phyloP scores from a whole-genome alignment of 2,329 filamentous ascomycete genomes.

The Alternaria sp. region DNA sequence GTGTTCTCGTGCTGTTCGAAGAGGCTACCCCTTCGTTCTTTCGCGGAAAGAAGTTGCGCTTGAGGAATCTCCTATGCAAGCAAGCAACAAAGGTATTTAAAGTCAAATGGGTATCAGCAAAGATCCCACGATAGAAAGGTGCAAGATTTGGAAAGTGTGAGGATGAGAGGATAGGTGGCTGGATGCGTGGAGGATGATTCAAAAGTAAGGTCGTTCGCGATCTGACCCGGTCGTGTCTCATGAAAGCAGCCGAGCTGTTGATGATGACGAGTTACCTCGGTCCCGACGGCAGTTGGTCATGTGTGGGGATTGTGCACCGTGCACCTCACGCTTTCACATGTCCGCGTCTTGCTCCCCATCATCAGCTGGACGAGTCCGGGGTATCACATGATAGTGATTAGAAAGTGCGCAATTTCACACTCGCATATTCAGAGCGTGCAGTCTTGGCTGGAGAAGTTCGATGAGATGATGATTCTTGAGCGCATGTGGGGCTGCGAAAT shows the following conservation, averaged over 20 bases:
- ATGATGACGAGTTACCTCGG: slow-evolving; percentile 17
- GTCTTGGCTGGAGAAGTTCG: not conserved
- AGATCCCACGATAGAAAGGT: slow-evolving; percentile 16
- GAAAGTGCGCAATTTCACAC: not conserved
- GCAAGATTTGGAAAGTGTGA: not conserved
- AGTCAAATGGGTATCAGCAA: slow-evolving; percentile 23
- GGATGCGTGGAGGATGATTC: not conserved
- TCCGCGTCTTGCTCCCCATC: not conserved
- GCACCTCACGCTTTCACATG: slow-evolving; percentile 13
- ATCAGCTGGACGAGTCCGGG: not conserved
- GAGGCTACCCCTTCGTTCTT: slow-evolving; percentile 7
- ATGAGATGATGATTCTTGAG: not conserved
- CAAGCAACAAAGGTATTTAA: not conserved
- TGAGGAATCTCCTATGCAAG: slow-evolving; percentile 7
- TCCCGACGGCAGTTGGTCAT: slow-evolving; percentile 17
- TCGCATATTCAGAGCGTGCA: not conserved
- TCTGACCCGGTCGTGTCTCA: slow-evolving; percentile 12
- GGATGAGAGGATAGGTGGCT: slow-evolving; percentile 6
- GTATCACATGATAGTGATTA: slow-evolving; percentile 3
- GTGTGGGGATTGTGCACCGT: slow-evolving; percentile 14
- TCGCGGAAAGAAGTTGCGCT: slow-evolving; percentile 4
- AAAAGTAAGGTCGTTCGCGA: slow-evolving; percentile 8
- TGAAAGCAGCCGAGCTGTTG: slow-evolving; percentile 19
- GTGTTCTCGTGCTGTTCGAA: slow-evolving; percentile 4
- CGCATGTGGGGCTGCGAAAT: not conserved